Base-by-base conservation (phyloP, 1,139 yeast genomes). In the Yamadazyma sp. region DNA sequence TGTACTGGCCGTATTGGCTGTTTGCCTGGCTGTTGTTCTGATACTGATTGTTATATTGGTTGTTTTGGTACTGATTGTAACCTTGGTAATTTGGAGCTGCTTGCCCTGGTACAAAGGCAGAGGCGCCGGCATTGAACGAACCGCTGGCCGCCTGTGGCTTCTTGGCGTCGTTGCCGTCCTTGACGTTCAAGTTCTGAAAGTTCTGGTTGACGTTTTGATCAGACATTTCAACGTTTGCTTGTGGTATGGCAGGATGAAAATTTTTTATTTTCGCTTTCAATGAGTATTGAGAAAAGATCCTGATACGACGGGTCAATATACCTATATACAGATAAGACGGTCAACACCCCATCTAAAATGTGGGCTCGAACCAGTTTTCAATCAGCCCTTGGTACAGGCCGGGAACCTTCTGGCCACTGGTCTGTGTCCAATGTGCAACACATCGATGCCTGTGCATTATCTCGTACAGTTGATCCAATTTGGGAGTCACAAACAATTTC, bases 121-220 rank as follows among this genome's bases (percentile, higher is more conserved):
- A 37, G 6, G 54, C 53, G 8, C 42, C 25, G 8, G 53, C 40
- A 23, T 45, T 43, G 39, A 30, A 46, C 2, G 48, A 48, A 33
- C 40, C 49, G 14, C 15, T 40, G 12, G 22, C 29, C 10, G 22
- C 4, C 25, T 47, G 40, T 14, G 45, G 52, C 23, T 40, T 48
- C 39, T 54, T 56, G 32, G 54, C 50, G 47, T 50, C 49, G 10
- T 26, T 26, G 16, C 15, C 16, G 49, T 53, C 59, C 28, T 58
- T 62, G 44, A 72, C 48, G 34, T 73, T 65, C 47, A 77, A 60
- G 50, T 78, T 73, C 48, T 75, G 77, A 54, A 82, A 63, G 55
- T 77, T 79, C 49, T 77, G 71, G 39, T 78, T 64, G 67, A 81
- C 64, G 44, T 79, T 70, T 47, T 71, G 31, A n/a, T 30, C 33